Base-by-base conservation (phyloP, 2,329 filamentous ascomycete genomes). In the Cordyceps cateniannulata region DNA sequence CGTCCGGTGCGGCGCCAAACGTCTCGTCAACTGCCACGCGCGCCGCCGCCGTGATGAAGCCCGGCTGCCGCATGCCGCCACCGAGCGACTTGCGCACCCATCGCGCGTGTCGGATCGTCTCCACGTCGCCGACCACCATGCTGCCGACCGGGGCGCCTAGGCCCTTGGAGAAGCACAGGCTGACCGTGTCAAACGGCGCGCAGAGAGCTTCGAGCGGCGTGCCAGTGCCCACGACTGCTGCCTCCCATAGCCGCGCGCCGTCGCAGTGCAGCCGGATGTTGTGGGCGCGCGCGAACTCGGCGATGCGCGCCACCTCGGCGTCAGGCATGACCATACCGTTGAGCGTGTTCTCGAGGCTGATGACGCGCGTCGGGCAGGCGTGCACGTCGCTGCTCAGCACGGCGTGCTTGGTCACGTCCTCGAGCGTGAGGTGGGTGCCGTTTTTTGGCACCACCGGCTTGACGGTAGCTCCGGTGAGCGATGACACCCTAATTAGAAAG, bases 311-410 rank as follows among this genome's bases (percentile, higher is more conserved):
- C 10, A 86, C 81, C 71, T 96, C 91, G 1, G 76, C 74, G 1
- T 96, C 79, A 0, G 92, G 93, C 80, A 90, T 88, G 49, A 96
- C 79, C 67, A 86, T 85, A 25, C 92, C 92, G 60, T 85, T 84
- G 54, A 96, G 81, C 1, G 93, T 96, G 71, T 96, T 96, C 70
- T 97, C 92, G 52, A 96, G 78, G 63, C 84, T 87, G 66, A 97
- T 90, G 55, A 96, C 83, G 49, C 84, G 84, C 0, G 92, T 96
- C 0, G 92, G 91, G 68, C 89, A 92, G 35, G 81, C 79, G 71
- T 96, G 91, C 22, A 95, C 82, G 66, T 96, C 85, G 59, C 89
- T 82, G 65, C 81, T 78, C 0, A 92, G 70, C 0, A 88, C 79
- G 5, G 83, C 84, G 64, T 89, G 77, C 63, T 84, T 81, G 69